Evolutionary conservation across 164 flowering plant species (phyloP), one percentile per base, ranked within the genome.

Genomic region (Dillenia turbinata): DNA sequence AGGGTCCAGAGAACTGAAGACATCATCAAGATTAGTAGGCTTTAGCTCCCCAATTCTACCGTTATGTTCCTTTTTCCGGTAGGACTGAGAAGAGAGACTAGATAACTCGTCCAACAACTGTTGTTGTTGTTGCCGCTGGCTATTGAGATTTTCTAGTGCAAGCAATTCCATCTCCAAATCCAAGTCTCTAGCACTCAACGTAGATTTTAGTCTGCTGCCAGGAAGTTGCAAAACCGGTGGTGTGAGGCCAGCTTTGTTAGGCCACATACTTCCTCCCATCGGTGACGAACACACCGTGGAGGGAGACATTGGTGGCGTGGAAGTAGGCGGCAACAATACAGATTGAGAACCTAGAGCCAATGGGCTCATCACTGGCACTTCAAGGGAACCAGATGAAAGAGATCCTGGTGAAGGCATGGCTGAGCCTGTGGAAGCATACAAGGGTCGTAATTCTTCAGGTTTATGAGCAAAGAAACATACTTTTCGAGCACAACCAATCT

Each of bases 381-480:
- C 87, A 55, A 78, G 26, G 0, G 79, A 62, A 52, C 71, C 64
- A 10, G 66, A 45, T 0, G 85, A 64, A 43, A 59, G 47, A 15
- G 91, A 84, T 61, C 82, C 73, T 0, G 96, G 97, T 0, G 97
- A 87, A 24, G 87, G 92, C 73, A 92, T 76, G 8, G 83, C 96
- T 2, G 98, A 90, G 5, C 98, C 98, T 0, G 98, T 92, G 22
- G 96, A 86, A 10, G 93, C 85, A 69, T 85, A 84, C 8, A 90
- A 75, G n/a, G 98, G 95, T 0, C 98, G 83, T 44, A 92, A 59
- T 66, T 92, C 96, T 40, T 86, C 98, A 7, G 68, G 75, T 49
- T 72, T 88, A 77, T 92, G 98, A 49, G 98, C 98, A 66, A 92
- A 92, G 72, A 92, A 92, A 68, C 98, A 92, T 6, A 92, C 97